A percentile compares a stretch with the other conserved stretches of the same genome.
Conservation (phyloP, 208 protist genomes). For the Vickermania ingenoplastis region DNA sequence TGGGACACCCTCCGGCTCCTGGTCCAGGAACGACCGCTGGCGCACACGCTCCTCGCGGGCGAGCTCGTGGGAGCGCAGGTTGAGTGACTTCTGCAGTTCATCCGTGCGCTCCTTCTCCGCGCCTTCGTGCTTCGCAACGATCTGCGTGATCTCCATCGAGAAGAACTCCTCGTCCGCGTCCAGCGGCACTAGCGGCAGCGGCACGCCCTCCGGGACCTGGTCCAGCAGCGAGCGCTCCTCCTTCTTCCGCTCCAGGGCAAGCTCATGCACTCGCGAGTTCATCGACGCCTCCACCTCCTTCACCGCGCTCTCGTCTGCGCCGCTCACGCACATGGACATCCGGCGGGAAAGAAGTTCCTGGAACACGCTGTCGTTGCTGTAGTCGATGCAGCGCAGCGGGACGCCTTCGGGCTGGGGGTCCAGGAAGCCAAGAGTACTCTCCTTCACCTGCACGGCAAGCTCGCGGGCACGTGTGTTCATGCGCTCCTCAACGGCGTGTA, state of each 20-base stretch:
- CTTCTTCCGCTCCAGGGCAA: slow-evolving; percentile 9
- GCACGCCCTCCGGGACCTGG: slow-evolving; percentile 24
- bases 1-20: slow-evolving; percentile 9
- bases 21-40: slow-evolving; percentile 13
- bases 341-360: not conserved
- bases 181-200: slow-evolving; percentile 15
- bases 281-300: slow-evolving; percentile 2
- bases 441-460: slow-evolving; percentile 10
- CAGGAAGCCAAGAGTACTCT: slow-evolving; percentile 20
- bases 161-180: slow-evolving; percentile 27
- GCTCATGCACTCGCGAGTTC: slow-evolving; percentile 6
- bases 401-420: slow-evolving; percentile 18
- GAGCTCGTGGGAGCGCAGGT: slow-evolving; percentile 5
- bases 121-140: slow-evolving; percentile 20
- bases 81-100: slow-evolving; percentile 10
- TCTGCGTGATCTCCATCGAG: slow-evolving; percentile 15
- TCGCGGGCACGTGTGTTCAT: slow-evolving; percentile 9
- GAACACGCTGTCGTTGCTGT: slow-evolving; percentile 23
- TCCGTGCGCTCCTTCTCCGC: slow-evolving; percentile 13
- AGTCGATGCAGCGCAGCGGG: slow-evolving; percentile 13
- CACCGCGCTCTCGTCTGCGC: slow-evolving; percentile 4
- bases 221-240: slow-evolving; percentile 20
- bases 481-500: slow-evolving; percentile 5
- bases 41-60: slow-evolving; percentile 6
- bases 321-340: slow-evolving; percentile 5